Percentiles rank a stretch among this genome's conserved stretches.
Evolutionary conservation across 2,329 filamentous ascomycete genomes (phyloP).

Genomic region (Apiospora rasikravindrae): DNA sequence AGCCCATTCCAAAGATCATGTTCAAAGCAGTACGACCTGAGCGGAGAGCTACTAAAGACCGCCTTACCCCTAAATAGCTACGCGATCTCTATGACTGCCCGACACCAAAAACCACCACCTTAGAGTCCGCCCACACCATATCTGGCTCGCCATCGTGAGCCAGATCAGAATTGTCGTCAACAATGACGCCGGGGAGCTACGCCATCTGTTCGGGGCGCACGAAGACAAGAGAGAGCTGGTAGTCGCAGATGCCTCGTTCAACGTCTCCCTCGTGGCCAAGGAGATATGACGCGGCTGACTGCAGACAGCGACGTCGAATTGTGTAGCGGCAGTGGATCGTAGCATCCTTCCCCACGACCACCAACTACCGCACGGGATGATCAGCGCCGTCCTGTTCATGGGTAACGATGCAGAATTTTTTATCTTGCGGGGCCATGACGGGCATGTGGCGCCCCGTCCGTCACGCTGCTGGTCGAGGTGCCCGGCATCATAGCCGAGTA

Average conservation of each 20-base stretch:
- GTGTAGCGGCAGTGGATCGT: conserved; percentile 54
- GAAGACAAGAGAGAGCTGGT: conserved; percentile 39
- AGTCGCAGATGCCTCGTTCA: not conserved
- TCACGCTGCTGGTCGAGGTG: not conserved
- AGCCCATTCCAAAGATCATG: not conserved
- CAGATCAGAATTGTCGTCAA: conserved; percentile 55
- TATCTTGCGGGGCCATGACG: not conserved
- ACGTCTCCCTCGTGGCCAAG: conserved; percentile 31
- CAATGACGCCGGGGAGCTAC: conserved; percentile 50
- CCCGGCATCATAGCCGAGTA: too few species aligned
- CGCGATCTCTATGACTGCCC: too few species aligned
- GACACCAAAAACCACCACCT: conserved; percentile 7
- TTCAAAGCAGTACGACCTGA: not conserved
- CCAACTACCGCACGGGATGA: conserved; percentile 44
- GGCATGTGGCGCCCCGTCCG: not conserved
- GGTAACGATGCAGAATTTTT: conserved; percentile 51
- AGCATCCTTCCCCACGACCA: conserved; percentile 58
- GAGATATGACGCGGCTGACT: conserved; percentile 26
- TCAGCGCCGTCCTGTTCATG: conserved; percentile 56
- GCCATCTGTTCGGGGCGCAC: conserved; percentile 48
- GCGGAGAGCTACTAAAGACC: not conserved
- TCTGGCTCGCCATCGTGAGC: conserved; percentile 57
- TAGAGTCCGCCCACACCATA: conserved; percentile 44
- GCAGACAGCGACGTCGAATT: conserved; percentile 22
- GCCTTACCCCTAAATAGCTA: not conserved